Percentiles rank a stretch among this genome's conserved stretches.
Conservation (phyloP, 345 rosid species). For the Boechera divaricarpa region DNA sequence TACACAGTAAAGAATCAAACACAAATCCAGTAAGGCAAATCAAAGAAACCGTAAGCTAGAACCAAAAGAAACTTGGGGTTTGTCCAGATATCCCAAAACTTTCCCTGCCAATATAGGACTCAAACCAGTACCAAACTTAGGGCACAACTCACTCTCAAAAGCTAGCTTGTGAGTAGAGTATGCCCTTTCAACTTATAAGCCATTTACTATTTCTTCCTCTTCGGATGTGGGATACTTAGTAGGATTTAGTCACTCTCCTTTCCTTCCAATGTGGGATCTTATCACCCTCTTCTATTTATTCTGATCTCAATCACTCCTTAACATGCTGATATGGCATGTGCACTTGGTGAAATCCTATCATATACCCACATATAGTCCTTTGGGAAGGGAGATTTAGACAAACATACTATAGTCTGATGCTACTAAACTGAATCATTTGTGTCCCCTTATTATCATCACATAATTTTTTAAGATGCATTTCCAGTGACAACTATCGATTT, state of each 20-base stretch:
- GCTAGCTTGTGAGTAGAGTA: background rate
- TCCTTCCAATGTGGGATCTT: background rate
- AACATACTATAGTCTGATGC: background rate
- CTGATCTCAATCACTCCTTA: background rate
- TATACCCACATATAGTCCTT: background rate
- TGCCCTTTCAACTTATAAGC: background rate
- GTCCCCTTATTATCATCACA: conserved; percentile 5
- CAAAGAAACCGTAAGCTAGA: background rate
- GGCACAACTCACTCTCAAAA: background rate
- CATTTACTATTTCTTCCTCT: background rate
- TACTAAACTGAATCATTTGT: background rate
- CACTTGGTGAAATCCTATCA: conserved; percentile 8
- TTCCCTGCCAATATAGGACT: too few relatives aligned
- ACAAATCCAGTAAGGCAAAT: conserved; percentile 3
- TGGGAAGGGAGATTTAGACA: conserved; percentile 1
- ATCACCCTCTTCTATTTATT: background rate
- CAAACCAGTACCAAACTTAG: background rate
- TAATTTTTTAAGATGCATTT: background rate
- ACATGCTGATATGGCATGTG: background rate
- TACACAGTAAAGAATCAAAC: conserved; percentile 20
- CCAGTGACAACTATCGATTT: conserved; percentile 5
- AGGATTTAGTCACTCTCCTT: background rate
- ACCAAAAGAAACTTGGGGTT: background rate
- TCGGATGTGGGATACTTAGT: background rate
- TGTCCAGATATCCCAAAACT: too few relatives aligned